Evolutionary conservation across 108 stramenopile species (phyloP).

Genomic region (Aurantiochytrium sp.): DNA sequence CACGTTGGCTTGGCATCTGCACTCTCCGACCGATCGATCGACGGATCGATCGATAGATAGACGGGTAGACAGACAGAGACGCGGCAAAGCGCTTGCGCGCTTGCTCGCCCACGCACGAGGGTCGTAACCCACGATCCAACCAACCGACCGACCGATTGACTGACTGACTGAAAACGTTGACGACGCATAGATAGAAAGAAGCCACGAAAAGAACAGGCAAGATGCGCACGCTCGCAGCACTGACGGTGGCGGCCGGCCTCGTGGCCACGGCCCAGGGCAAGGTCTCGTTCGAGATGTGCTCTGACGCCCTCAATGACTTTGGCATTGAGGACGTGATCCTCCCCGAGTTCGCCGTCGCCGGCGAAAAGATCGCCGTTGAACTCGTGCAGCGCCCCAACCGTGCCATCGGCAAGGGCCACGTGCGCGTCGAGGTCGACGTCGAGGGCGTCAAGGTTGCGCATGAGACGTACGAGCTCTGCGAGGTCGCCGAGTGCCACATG

Average conservation of each 20-base stretch:
- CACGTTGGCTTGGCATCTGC: too few species aligned
- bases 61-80: not conserved
- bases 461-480: not conserved
- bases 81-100: not conserved
- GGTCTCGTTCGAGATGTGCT: constrained; percentile 10
- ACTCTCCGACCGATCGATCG: not conserved
- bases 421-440: not conserved
- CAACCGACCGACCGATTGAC: too few species aligned
- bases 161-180: not conserved
- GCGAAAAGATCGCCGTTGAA: not conserved
- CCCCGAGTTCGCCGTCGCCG: not conserved
- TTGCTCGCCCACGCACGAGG: not conserved
- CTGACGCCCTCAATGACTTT: constrained; percentile 5
- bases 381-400: not conserved
- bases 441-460: constrained; percentile 6
- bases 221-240: not conserved
- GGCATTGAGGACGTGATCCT: not conserved
- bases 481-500: not conserved
- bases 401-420: not conserved
- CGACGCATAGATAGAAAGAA: not conserved
- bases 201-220: not conserved
- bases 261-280: not conserved
- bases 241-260: not conserved
- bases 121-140: too few species aligned
- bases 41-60: not conserved